These are phyloP conservation scores for Umbilicus rupestris DNA, from an alignment of 164 flowering plant genomes.

Conservation along the genomic window DNA sequence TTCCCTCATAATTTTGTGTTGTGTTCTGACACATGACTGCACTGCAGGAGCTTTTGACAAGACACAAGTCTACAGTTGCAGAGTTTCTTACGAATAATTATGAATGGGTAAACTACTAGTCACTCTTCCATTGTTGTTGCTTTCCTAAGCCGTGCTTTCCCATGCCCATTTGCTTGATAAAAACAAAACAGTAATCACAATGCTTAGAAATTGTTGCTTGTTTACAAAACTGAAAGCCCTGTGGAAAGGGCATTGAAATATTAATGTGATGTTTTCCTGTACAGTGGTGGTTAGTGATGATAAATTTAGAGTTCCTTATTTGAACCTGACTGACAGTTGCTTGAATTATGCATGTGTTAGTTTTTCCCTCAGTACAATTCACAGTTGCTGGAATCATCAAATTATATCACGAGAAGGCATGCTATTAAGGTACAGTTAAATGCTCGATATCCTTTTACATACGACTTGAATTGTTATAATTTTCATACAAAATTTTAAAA, in stretches of 20 bases:
- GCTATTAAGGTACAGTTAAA: slow-evolving; percentile 51
- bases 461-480: too few relatives aligned
- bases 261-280: neutral
- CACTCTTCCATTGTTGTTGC: neutral
- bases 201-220: neutral
- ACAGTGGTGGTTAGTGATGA: neutral
- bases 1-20: neutral
- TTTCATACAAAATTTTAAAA: too few relatives aligned
- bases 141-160: neutral
- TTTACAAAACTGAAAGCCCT: neutral
- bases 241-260: neutral
- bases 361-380: slow-evolving; percentile 80
- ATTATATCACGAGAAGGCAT: slow-evolving; percentile 82
- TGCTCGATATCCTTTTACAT: neutral
- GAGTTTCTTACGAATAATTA: slow-evolving; percentile 85
- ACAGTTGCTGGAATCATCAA: slow-evolving; percentile 69
- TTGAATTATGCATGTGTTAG: slow-evolving; percentile 21
- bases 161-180: neutral
- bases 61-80: slow-evolving; percentile 97
- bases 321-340: neutral
- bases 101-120: slow-evolving; percentile 59
- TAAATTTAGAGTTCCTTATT: neutral
- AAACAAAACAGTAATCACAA: neutral
- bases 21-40: slow-evolving; percentile 9
- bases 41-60: slow-evolving; percentile 81